Evolutionary conservation across 106 monocot genomes (phyloP), one percentile per base, ranked within the genome.

Genomic region (Alisma plantagoaquatica): DNA sequence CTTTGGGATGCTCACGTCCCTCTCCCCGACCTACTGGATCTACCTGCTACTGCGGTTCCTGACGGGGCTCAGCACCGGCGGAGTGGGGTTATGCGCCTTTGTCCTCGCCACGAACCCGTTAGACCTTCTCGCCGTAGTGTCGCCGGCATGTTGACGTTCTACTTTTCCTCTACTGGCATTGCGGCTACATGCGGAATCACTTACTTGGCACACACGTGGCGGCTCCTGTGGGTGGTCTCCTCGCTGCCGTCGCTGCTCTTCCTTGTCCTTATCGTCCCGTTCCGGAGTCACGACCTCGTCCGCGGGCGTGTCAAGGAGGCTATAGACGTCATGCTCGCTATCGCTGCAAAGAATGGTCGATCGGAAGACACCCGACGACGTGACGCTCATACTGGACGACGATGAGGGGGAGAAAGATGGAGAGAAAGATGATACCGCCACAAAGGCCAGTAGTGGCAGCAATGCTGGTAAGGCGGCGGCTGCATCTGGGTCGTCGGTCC

Each of bases 351-450:
- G 25, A 51, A 51, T 20, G 51, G 51, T 19, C 35, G 35, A 14
- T n/a, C 54, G 35, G 42, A 18, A 43, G 8, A 23, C 80, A 21
- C 77, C 80, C 0, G 46, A 43, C 1, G 31, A 43, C 1, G 14
- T 69, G 15, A 27, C 76, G 6, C 71, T n/a, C n/a, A n/a, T 38
- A 14, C 9, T 14, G 35, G 35, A 7, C 35, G 35, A 38, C 35
- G 35, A 7, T 4, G 0, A 25, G 4, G 6, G 10, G 4, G 7
- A 11, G 9, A 22, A 10, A 10, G 51, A 51, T 8, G 25, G 25
- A 51, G 27, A 7, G 17, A 8, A 23, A 10, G 17, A 25, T 11
- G 25, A 17, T 27, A 22, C 20, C 1, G 51, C 23, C 23, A 23
- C 11, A 22, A 16, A 18, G 16, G 3, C 7, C n/a, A 46, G 3